Evolutionary conservation across 345 rosid genomes (phyloP).

Genomic region (Salix viminalis): DNA sequence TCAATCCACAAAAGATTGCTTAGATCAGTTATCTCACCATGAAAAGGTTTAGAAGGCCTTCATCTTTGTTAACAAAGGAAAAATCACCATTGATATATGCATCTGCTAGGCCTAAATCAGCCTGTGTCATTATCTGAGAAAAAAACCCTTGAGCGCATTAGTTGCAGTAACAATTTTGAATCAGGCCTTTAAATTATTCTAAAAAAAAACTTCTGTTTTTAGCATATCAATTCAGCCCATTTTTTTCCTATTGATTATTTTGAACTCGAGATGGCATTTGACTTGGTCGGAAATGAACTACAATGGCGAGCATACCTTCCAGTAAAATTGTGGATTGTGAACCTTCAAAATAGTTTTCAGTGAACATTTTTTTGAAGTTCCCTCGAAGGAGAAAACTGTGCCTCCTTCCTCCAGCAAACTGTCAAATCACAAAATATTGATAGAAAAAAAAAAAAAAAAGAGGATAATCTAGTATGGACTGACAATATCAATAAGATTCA

Average conservation of each 20-base stretch:
- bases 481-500: background rate
- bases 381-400: conserved; percentile 67
- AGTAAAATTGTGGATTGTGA: conserved; percentile 80
- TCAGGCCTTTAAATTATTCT: background rate
- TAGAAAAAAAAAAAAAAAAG: background rate
- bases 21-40: conserved; percentile 40
- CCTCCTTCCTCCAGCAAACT: conserved; percentile 92
- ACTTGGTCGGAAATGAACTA: background rate
- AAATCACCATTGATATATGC: conserved; percentile 77
- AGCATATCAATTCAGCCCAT: background rate
- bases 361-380: conserved; percentile 39
- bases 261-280: background rate
- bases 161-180: background rate
- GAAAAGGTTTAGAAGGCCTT: conserved; percentile 68
- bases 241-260: background rate
- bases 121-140: conserved; percentile 75
- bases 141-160: background rate
- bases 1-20: background rate
- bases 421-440: background rate
- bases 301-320: conserved; percentile 54
- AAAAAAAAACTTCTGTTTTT: background rate
- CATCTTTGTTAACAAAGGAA: conserved; percentile 67
- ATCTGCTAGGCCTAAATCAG: conserved; percentile 93
- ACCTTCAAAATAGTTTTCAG: conserved; percentile 51
- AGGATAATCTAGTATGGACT: background rate